Percentiles rank a stretch among this genome's conserved stretches.
phyloP scores from a whole-genome alignment of 2,329 filamentous ascomycete species.

The Penicillium decumbens region DNA sequence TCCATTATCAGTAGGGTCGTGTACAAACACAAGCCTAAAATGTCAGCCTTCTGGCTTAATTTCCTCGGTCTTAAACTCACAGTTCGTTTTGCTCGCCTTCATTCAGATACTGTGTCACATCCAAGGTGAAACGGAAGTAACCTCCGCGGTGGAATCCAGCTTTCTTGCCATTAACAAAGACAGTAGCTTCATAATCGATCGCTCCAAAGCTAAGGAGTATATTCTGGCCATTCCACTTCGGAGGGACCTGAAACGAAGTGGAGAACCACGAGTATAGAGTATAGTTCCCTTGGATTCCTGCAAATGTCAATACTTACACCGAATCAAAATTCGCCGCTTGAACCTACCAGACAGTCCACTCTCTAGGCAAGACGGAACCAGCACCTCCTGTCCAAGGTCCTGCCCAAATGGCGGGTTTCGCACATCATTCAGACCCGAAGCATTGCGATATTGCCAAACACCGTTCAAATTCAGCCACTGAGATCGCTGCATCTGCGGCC shows the following conservation, averaged over 20 bases:
- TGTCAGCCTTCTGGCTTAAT: not conserved
- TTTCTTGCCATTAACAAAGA: constrained; percentile 55
- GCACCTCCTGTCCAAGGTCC: constrained; percentile 42
- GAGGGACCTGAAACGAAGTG: constrained; percentile 48
- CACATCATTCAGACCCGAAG: constrained; percentile 36
- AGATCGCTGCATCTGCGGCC: constrained; percentile 45
- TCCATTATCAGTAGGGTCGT: constrained; percentile 61
- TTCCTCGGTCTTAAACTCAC: constrained; percentile 34
- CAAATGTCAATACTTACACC: not conserved
- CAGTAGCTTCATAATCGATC: constrained; percentile 50
- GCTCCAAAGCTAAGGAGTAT: constrained; percentile 49
- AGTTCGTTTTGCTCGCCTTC: constrained; percentile 51
- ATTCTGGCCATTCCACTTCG: constrained; percentile 40
- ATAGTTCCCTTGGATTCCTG: constrained; percentile 37
- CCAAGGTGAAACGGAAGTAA: constrained; percentile 58
- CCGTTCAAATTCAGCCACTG: constrained; percentile 50
- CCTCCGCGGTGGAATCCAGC: constrained; percentile 56
- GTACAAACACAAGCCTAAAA: constrained; percentile 58
- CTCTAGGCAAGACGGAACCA: constrained; percentile 53
- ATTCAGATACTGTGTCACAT: constrained; percentile 49
- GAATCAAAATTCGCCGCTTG: not conserved
- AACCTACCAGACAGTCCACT: constrained; percentile 48
- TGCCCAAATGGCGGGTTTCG: constrained; percentile 45
- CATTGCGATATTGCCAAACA: constrained; percentile 46
- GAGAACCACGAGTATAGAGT: constrained; percentile 47